Base-by-base conservation (phyloP, 805 yeast species). In the Wickerhamiella hasegawae region DNA sequence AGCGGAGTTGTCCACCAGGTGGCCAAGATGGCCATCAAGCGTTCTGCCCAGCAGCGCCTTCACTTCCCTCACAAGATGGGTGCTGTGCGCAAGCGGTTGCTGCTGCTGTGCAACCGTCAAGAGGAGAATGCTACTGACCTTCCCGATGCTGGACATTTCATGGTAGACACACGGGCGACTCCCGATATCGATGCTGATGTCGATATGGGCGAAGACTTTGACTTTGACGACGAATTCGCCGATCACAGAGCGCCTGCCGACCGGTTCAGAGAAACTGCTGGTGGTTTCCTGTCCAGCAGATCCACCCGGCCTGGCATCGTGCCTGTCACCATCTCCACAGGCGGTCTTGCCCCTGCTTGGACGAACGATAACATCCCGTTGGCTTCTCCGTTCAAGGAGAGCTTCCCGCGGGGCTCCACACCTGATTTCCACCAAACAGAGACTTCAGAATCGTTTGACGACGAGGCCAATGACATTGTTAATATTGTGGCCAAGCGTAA, bases 1-100 rank as follows among this genome's bases (percentile, higher is more conserved):
- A 64, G 75, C 1, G 83, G 83, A 1, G 64, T 76, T 3, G 60
- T 74, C 16, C 71, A 72, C 28, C 62, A 63, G 35, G 75, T 74
- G 0, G 68, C 80, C 5, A 73, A 71, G 45, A 63, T 68, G 29
- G 65, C 76, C 19, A 54, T 70, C 21, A 58, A 59, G 39, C 56
- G 58, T 38, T 43, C 46, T 28, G 57, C 58, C 17, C 45, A 43
- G 34, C 36, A 42, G 22, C 40, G 51, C 9, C 30, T 47, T 4
- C 33, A 41, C 3, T 55, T 52, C 36, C 55, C 54, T 5, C 60
- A 55, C 34, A 46, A 53, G 4, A 28, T 53, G 34, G 42, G 44
- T 18, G 53, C 59, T 11, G 47, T 48, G 16, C 40, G 61, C 19
- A 53, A 51, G 18, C 48, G 58, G 10, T 41, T 56, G 17, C 40